Percentiles rank a stretch among this genome's conserved stretches.
Evolutionary conservation across 2,329 filamentous ascomycete species (phyloP).

Genomic region (Amphichorda felina): DNA sequence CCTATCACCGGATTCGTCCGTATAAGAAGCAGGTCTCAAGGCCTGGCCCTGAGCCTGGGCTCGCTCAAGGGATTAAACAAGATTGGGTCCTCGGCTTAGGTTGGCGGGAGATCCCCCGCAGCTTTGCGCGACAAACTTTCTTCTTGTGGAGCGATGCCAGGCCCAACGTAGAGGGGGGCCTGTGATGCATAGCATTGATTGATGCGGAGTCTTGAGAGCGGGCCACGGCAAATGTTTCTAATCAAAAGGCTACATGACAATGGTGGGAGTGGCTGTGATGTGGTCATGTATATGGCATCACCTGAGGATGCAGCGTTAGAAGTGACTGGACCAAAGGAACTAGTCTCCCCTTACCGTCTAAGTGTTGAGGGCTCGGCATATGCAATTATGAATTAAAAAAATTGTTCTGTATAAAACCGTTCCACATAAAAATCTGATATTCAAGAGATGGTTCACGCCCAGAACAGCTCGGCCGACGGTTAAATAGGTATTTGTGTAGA

Average conservation of each 20-base stretch:
- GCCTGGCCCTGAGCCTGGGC: conserved; percentile 83
- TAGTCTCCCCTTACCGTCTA: no score
- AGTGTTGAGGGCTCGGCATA: no score
- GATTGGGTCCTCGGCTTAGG: conserved; percentile 32
- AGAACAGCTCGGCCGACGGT: no score
- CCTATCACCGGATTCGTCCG: conserved; percentile 95
- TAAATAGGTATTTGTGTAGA: no score
- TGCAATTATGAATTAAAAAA: no score
- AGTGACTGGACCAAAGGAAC: no score
- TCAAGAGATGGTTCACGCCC: no score
- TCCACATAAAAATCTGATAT: no score
- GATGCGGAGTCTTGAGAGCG: conserved; percentile 15
- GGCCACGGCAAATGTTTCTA: conserved; percentile 18
- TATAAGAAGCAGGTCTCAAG: conserved; percentile 94
- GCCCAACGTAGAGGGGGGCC: background rate
- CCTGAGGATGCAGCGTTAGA: background rate
- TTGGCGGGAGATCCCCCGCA: background rate
- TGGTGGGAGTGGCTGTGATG: conserved; percentile 3
- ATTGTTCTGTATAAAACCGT: no score
- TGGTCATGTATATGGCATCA: background rate
- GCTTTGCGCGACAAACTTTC: background rate
- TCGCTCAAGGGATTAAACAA: conserved; percentile 92
- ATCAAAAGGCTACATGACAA: conserved; percentile 10
- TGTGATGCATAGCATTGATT: conserved; percentile 11
- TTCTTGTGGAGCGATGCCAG: background rate